These are phyloP conservation scores for Cardamine occulta DNA, from an alignment of 345 rosid genomes.

Conservation along the genomic window DNA sequence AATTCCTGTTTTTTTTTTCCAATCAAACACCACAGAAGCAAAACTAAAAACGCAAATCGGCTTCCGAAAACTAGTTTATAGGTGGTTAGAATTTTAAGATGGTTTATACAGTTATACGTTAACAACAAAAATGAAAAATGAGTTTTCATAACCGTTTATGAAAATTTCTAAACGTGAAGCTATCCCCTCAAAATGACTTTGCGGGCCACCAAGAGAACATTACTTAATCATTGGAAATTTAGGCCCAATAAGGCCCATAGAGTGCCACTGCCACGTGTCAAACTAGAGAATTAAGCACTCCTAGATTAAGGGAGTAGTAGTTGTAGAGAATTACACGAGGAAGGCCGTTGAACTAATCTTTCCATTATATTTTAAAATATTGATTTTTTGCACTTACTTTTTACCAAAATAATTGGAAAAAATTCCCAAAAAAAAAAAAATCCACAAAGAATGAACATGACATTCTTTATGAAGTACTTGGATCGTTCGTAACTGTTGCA, in stretches of 20 bases:
- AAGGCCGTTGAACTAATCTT: constrained; percentile 8
- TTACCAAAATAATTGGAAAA: not conserved
- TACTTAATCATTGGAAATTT: not conserved
- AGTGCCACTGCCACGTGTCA: constrained; percentile 3
- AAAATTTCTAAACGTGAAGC: constrained; percentile 14
- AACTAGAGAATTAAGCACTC: not conserved
- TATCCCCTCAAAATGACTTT: not conserved
- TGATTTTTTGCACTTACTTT: not conserved
- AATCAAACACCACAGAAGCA: not conserved
- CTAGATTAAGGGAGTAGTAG: not conserved
- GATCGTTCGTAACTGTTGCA: not conserved
- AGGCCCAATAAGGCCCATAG: constrained; percentile 19
- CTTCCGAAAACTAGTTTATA: constrained; percentile 1
- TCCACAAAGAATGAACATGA: not conserved
- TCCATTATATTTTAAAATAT: not conserved
- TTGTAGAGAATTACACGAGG: constrained; percentile 12
- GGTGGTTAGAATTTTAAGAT: not conserved
- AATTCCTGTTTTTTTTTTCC: not conserved
- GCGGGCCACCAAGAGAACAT: constrained; percentile 8
- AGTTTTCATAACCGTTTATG: constrained; percentile 19
- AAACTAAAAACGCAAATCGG: not conserved
- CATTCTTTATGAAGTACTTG: no score
- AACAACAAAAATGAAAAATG: constrained; percentile 16
- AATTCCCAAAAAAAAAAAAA: no score
- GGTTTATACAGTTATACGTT: constrained; percentile 13